Conservation (phyloP, 106 monocot genomes). For the Allium sativum region DNA sequence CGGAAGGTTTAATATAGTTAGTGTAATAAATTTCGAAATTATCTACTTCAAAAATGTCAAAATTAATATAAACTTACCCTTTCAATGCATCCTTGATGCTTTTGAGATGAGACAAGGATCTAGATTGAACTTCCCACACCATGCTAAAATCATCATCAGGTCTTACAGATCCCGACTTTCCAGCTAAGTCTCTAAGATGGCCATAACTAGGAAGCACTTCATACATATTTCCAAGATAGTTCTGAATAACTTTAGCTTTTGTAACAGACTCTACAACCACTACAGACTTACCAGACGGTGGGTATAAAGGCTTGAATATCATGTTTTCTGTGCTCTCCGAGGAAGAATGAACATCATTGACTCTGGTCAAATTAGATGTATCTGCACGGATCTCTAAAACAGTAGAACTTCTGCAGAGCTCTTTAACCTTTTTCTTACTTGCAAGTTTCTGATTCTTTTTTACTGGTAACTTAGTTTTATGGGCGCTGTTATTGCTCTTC, state of each 20-base stretch:
- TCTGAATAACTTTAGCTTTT: slow-evolving; percentile 87
- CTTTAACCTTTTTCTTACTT: slow-evolving; percentile 15
- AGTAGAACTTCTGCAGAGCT: slow-evolving; percentile 8
- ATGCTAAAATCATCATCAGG: slow-evolving; percentile 97
- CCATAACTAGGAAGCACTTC: slow-evolving; percentile 92
- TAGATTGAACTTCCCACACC: slow-evolving; percentile 93
- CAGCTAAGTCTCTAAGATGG: slow-evolving; percentile 94
- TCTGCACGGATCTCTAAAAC: slow-evolving; percentile 4
- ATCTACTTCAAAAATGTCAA: not conserved
- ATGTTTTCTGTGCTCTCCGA: slow-evolving; percentile 3
- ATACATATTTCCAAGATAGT: slow-evolving; percentile 77
- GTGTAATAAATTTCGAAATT: too few species aligned
- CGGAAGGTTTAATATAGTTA: not conserved
- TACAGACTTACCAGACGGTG: slow-evolving; percentile 77
- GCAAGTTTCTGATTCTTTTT: slow-evolving; percentile 18
- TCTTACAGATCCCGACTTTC: slow-evolving; percentile 78
- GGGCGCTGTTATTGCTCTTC: slow-evolving; percentile 19
- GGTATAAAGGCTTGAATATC: slow-evolving; percentile 57
- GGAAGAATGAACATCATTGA: not conserved
- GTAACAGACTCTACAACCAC: slow-evolving; percentile 89
- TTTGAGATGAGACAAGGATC: slow-evolving; percentile 95
- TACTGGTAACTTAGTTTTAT: slow-evolving; percentile 8
- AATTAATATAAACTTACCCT: slow-evolving; percentile 30
- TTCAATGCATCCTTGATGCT: slow-evolving; percentile 73
- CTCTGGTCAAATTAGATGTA: slow-evolving; percentile 4